Percentiles rank a stretch among this genome's conserved stretches.
Conservation (phyloP, 2,329 filamentous ascomycete species). For the Apiospora kogelbergensis region DNA sequence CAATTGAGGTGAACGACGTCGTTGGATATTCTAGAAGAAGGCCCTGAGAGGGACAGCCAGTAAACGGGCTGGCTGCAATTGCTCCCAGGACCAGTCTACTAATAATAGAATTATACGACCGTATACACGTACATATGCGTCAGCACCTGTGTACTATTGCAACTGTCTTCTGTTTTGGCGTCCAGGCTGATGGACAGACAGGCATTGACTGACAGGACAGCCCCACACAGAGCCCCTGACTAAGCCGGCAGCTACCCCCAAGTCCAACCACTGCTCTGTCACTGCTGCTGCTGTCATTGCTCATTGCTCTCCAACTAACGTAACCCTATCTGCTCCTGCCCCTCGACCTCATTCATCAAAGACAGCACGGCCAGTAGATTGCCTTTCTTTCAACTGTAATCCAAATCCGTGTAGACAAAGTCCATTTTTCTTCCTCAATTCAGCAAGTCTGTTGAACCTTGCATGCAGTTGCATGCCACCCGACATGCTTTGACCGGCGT, state of each 20-base stretch:
- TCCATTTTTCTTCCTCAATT: not conserved
- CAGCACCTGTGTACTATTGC: no score
- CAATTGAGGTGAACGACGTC: not conserved
- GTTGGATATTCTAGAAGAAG: not conserved
- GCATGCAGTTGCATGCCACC: conserved; percentile 4
- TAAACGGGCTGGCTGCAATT: no score
- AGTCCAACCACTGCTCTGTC: no score
- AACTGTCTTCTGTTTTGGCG: no score
- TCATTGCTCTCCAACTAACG: not conserved
- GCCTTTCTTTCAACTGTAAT: not conserved
- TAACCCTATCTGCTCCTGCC: not conserved
- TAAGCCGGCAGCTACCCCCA: not conserved
- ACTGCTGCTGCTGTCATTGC: not conserved
- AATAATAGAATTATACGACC: no score
- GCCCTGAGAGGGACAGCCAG: not conserved
- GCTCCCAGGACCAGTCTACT: no score
- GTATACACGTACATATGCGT: no score
- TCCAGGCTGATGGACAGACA: not conserved
- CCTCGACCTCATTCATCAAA: conserved; percentile 1
- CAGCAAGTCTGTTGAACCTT: not conserved
- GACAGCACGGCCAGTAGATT: not conserved
- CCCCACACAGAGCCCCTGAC: not conserved
- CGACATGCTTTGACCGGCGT: conserved; percentile 14
- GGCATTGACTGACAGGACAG: not conserved
- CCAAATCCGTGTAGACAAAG: not conserved